Base-by-base conservation (phyloP, 768 basidiomycete species). In the Artomyces pyxidatus region DNA sequence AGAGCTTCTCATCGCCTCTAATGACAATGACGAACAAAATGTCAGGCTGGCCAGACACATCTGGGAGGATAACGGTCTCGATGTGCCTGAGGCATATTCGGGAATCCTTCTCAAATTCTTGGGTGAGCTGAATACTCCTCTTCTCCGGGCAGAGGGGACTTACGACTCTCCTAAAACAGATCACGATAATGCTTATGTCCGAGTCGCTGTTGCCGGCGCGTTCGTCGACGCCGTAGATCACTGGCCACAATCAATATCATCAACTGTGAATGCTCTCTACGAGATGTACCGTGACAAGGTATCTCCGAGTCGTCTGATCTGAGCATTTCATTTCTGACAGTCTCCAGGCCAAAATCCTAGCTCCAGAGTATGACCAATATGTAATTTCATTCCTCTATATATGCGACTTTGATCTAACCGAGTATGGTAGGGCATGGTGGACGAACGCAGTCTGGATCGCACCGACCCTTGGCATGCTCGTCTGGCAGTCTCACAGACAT, bases 1-100 rank as follows among this genome's bases (percentile, higher is more conserved):
- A 0, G 83, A 88, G 61, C 65, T 99, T 1, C 89, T 90, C 82
- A 74, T 97, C 32, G 87, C 87, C 4, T 83, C 78, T 46, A 91
- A 97, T 56, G 96, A 98, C 51, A 82, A 80, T 45, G 85, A 87
- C 53, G 90, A 92, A 58, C 90, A 94, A 59, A 97, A 94, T 57
- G 81, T 81, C 0, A 73, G 85, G 43, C 69, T 97, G 35, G 93
- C 94, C 14, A 68, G 70, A 21, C 80, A 83, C 53, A 67, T 89
- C 9, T 98, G 94, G 94, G 95, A 96, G 47, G 96, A 97, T 54
- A 98, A 98, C 54, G 94, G 90, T 4, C 65, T 97, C 30, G 91
- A 96, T 58, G 79, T 94, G 9, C 79, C 86, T 0, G 88, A 91
- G 54, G 63, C 64, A 6, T 80, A 80, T 65, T 63, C 90, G 0